Evolutionary conservation across 768 basidiomycete species (phyloP).

Genomic region (Hypholoma fasciculare): DNA sequence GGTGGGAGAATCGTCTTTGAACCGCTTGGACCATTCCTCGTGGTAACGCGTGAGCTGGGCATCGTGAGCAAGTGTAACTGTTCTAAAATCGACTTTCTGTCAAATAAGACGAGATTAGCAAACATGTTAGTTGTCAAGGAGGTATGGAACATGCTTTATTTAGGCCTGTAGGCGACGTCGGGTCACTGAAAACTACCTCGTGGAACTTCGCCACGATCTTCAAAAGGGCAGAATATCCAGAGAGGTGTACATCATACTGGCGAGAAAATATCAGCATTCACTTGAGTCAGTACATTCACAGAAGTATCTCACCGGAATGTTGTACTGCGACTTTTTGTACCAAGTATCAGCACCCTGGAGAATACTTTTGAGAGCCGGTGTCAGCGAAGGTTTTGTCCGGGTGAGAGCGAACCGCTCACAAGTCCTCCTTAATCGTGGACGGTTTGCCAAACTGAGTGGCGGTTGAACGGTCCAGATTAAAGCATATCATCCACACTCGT

Average conservation of each 20-base stretch:
- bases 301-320: slow-evolving; percentile 44
- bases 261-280: background rate
- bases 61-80: slow-evolving; percentile 63
- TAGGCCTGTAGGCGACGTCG: slow-evolving; percentile 62
- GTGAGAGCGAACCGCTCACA: slow-evolving; percentile 38
- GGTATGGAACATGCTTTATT: slow-evolving; percentile 51
- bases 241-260: slow-evolving; percentile 76
- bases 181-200: slow-evolving; percentile 75
- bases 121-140: background rate
- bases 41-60: slow-evolving; percentile 53
- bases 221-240: slow-evolving; percentile 68
- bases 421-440: slow-evolving; percentile 85
- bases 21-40: slow-evolving; percentile 67
- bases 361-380: slow-evolving; percentile 37
- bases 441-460: slow-evolving; percentile 91
- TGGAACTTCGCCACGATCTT: slow-evolving; percentile 75
- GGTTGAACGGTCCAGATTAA: slow-evolving; percentile 84
- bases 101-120: slow-evolving; percentile 1
- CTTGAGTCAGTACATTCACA: background rate
- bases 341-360: slow-evolving; percentile 72
- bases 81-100: slow-evolving; percentile 67
- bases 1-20: slow-evolving; percentile 59
- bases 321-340: slow-evolving; percentile 71
- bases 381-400: background rate
- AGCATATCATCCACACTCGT: slow-evolving; percentile 90